A percentile compares a stretch with the other conserved stretches of the same genome.
Conservation (phyloP, 2,329 filamentous ascomycete genomes). For the Aureobasidium sp. region DNA sequence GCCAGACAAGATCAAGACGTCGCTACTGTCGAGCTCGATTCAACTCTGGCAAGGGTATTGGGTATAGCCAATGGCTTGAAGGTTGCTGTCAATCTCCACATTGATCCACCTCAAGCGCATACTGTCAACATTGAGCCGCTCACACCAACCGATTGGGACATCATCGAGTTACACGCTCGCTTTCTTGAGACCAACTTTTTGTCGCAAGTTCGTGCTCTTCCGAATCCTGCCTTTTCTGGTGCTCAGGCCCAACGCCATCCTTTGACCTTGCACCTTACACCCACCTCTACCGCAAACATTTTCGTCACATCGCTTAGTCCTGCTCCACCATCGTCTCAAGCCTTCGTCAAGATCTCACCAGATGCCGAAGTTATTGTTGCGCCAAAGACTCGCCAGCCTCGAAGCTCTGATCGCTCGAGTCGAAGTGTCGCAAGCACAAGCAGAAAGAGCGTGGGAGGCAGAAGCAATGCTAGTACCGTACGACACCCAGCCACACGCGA, state of each 20-base stretch:
- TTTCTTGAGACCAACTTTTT: conserved; percentile 93
- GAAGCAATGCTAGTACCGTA: conserved; percentile 66
- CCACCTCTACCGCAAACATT: conserved; percentile 91
- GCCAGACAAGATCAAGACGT: conserved; percentile 67
- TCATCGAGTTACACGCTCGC: conserved; percentile 93
- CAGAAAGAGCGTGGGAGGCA: conserved; percentile 62
- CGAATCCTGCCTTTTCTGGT: conserved; percentile 63
- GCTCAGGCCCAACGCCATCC: conserved; percentile 59
- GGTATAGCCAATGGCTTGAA: conserved; percentile 77
- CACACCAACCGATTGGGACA: conserved; percentile 52
- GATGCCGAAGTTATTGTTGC: conserved; percentile 97
- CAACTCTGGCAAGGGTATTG: conserved; percentile 69
- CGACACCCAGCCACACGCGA: conserved; percentile 51
- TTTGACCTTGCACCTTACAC: conserved; percentile 85
- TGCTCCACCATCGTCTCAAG: conserved; percentile 55
- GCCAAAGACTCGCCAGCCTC: conserved; percentile 71
- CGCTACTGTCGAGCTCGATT: conserved; percentile 76
- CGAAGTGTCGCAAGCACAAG: conserved; percentile 75
- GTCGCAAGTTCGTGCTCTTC: conserved; percentile 84
- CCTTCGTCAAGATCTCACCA: conserved; percentile 87
- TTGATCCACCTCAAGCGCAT: conserved; percentile 85
- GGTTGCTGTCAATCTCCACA: conserved; percentile 62
- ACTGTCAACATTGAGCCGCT: conserved; percentile 95
- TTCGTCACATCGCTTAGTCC: conserved; percentile 78
- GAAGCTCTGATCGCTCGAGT: conserved; percentile 63